Evolutionary conservation across 169 alveolate species (phyloP).

Genomic region (Cryptosporidium baileyi): DNA sequence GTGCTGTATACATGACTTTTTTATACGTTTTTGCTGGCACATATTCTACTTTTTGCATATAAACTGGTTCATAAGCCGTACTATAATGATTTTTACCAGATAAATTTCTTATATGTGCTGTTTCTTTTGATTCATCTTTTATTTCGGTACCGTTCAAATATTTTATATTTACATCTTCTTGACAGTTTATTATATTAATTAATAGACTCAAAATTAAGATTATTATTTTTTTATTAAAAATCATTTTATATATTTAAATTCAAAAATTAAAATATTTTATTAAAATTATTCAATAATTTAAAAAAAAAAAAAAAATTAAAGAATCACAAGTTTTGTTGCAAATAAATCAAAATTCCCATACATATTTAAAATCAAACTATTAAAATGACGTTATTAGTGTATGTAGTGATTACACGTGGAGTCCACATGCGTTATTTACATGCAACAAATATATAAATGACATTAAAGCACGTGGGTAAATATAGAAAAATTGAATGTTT

Average conservation of each 20-base stretch:
- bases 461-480: not conserved
- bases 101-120: constrained; percentile 11
- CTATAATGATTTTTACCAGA: constrained; percentile 37
- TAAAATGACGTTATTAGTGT: constrained; percentile 2
- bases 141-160: not conserved
- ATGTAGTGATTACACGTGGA: constrained; percentile 23
- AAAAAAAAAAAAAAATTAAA: too few relatives aligned
- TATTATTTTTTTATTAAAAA: not conserved
- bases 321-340: too few relatives aligned
- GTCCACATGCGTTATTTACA: constrained; percentile 24
- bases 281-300: too few relatives aligned
- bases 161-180: not conserved
- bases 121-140: not conserved
- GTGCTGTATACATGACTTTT: constrained; percentile 47
- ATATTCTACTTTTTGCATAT: constrained; percentile 49
- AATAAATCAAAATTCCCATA: too few relatives aligned
- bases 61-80: constrained; percentile 63
- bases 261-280: not conserved
- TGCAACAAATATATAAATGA: not conserved
- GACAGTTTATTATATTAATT: constrained; percentile 7
- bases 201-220: not conserved
- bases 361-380: not conserved
- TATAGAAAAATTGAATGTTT: not conserved
- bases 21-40: constrained; percentile 52
- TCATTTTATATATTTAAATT: not conserved